These are phyloP conservation scores for Tuber calosporum DNA, from an alignment of 495 filamentous ascomycete genomes.

Conservation along the genomic window DNA sequence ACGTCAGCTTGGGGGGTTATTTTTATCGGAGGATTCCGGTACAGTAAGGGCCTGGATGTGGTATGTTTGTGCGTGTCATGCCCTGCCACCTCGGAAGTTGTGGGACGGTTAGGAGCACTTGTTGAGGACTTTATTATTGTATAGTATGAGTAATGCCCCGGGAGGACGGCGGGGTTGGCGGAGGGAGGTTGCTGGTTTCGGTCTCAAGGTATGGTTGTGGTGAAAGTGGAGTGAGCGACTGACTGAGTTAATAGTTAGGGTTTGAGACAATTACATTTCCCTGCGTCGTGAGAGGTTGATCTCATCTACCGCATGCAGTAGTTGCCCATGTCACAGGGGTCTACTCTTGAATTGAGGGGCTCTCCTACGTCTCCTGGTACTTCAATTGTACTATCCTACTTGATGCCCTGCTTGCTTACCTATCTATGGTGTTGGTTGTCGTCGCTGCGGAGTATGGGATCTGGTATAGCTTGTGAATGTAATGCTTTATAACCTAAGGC, in stretches of 20 bases:
- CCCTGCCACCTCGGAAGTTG: not conserved
- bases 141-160: not conserved
- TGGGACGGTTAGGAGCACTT: not conserved
- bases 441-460: not conserved
- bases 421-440: not conserved
- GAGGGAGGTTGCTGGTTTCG: not conserved
- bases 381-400: not conserved
- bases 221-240: not conserved
- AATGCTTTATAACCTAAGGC: not conserved
- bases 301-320: not conserved
- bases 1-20: not conserved
- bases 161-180: not conserved
- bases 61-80: not conserved
- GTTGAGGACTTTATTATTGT: not conserved
- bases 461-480: not conserved
- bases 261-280: not conserved
- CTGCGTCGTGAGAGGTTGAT: not conserved
- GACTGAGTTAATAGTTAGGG: not conserved
- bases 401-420: not conserved
- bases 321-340: not conserved
- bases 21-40: not conserved
- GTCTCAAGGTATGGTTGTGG: not conserved
- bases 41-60: not conserved
- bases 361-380: not conserved
- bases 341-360: not conserved